phyloP scores from a whole-genome alignment of 164 flowering plant species.

The Magnolia changhungtana region DNA sequence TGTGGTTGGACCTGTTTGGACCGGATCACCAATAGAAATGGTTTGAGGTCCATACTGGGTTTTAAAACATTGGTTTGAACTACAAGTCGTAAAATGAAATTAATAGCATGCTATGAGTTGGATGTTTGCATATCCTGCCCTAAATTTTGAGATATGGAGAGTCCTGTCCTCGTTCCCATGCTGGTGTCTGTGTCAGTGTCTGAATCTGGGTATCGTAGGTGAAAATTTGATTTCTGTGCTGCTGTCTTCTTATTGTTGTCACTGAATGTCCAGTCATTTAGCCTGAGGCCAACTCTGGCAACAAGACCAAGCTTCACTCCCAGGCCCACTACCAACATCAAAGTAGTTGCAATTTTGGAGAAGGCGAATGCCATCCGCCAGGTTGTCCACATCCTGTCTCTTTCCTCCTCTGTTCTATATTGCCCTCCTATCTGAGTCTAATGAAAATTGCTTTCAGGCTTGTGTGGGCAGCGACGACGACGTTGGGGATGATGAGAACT shows the following conservation, averaged over 20 bases:
- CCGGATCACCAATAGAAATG: too few species aligned
- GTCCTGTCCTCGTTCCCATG: neutral
- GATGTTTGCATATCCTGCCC: too few species aligned
- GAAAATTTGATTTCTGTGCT: neutral
- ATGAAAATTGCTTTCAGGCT: conserved; percentile 39
- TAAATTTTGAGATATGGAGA: neutral
- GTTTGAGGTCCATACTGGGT: too few species aligned
- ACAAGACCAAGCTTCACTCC: conserved; percentile 34
- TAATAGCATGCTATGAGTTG: too few species aligned
- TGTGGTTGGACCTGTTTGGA: too few species aligned
- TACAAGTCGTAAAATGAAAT: too few species aligned
- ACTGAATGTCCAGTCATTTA: conserved; percentile 56
- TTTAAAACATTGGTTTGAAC: too few species aligned
- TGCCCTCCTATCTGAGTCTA: neutral
- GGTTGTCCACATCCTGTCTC: conserved; percentile 34
- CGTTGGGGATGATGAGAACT: conserved; percentile 64
- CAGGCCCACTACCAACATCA: conserved; percentile 39
- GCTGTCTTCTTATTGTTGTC: neutral
- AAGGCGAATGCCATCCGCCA: conserved; percentile 93
- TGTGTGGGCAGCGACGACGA: conserved; percentile 70
- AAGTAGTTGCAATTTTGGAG: conserved; percentile 72
- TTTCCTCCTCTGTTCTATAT: neutral
- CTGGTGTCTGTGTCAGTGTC: neutral
- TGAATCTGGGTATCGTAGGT: neutral
- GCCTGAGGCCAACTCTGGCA: conserved; percentile 56